phyloP scores from a whole-genome alignment of 176 grass and related monocot species.

The Aegilops sharonensis region DNA sequence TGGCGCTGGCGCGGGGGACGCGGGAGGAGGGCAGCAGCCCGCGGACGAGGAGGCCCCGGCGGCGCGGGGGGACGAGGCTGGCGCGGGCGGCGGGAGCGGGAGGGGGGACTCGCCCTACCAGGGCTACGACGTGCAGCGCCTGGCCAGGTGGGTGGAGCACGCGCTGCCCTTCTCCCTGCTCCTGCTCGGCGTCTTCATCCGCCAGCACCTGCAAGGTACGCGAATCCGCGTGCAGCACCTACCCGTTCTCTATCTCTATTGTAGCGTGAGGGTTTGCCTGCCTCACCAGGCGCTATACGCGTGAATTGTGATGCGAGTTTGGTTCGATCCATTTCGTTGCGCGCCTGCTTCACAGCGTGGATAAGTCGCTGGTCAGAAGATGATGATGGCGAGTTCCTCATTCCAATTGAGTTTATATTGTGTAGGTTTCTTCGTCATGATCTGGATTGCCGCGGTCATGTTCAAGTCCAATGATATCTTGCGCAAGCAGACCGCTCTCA shows the following conservation, averaged over 20 bases:
- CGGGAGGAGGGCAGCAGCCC: conserved; percentile 23
- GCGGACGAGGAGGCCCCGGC: neutral
- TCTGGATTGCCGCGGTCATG: conserved; percentile 98
- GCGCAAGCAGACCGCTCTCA: conserved; percentile 92
- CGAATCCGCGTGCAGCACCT: neutral
- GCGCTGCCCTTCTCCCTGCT: conserved; percentile 92
- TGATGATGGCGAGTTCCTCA: neutral
- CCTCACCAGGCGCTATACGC: neutral
- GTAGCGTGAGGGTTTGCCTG: neutral
- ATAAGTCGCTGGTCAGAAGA: neutral
- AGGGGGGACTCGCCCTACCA: conserved; percentile 45
- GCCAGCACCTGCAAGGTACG: conserved; percentile 94
- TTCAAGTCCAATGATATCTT: conserved; percentile 97
- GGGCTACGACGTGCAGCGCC: conserved; percentile 91
- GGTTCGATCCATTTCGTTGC: neutral
- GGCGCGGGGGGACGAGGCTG: neutral
- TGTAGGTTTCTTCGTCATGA: conserved; percentile 84
- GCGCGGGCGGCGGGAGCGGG: neutral
- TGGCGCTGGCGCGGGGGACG: neutral
- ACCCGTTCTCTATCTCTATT: neutral
- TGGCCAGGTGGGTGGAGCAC: conserved; percentile 91
- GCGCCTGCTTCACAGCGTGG: too few relatives aligned
- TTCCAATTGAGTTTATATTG: neutral
- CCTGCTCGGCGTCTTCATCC: conserved; percentile 93
- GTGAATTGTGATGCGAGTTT: neutral